phyloP scores from a whole-genome alignment of 1,139 yeast species.

The Hansenula sp. region DNA sequence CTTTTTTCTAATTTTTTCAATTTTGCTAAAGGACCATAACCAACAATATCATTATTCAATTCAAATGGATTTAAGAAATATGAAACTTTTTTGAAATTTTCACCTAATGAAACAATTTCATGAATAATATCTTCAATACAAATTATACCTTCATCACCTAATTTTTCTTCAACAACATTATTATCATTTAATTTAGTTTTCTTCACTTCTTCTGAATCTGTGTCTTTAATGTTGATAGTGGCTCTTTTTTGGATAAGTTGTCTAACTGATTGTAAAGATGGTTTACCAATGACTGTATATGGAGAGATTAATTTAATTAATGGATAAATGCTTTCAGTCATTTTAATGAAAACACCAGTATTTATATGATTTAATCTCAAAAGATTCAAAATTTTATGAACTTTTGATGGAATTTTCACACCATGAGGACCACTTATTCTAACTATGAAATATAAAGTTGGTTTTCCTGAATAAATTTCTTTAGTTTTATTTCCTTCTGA shows the following conservation, averaged over 20 bases:
- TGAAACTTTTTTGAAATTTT: conserved; percentile 52
- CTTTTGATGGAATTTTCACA: conserved; percentile 61
- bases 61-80: conserved; percentile 67
- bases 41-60: conserved; percentile 64
- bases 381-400: conserved; percentile 51
- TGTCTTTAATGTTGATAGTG: conserved; percentile 38
- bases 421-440: conserved; percentile 62
- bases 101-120: conserved; percentile 61
- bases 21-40: conserved; percentile 52
- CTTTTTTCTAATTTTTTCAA: conserved; percentile 32
- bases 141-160: conserved; percentile 65
- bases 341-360: conserved; percentile 68
- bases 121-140: conserved; percentile 79
- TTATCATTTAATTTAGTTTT: conserved; percentile 61
- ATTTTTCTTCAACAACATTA: conserved; percentile 65
- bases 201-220: conserved; percentile 32
- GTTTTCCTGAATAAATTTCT: conserved; percentile 34
- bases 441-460: conserved; percentile 57
- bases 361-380: conserved; percentile 56
- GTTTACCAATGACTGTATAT: conserved; percentile 67
- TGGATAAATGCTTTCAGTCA: conserved; percentile 51
- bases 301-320: conserved; percentile 65
- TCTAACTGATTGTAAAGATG: conserved; percentile 67
- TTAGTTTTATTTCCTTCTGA: conserved; percentile 30
- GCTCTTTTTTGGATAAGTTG: conserved; percentile 75